phyloP scores from a whole-genome alignment of 176 grass and related monocot species.

The Zea luxurians region DNA sequence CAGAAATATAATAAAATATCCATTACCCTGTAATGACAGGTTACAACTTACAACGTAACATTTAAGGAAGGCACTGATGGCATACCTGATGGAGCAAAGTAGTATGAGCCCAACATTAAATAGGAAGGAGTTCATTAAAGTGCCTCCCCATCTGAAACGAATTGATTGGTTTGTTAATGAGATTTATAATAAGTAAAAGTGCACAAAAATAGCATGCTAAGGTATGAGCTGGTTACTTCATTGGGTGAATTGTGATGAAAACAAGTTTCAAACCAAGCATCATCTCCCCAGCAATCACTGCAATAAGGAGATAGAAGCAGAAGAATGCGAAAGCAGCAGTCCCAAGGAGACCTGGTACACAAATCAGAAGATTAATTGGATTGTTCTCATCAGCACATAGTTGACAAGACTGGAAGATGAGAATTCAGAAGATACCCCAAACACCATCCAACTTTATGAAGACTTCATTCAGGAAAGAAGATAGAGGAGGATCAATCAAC shows the following conservation, averaged over 20 bases:
- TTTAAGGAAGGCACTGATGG: slow-evolving; percentile 10
- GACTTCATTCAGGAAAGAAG: slow-evolving; percentile 97
- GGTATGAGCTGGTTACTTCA: slow-evolving; percentile 72
- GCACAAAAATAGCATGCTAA: not conserved
- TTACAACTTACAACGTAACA: not conserved
- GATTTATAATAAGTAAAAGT: slow-evolving; percentile 23
- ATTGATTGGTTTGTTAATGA: slow-evolving; percentile 19
- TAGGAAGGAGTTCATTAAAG: slow-evolving; percentile 97
- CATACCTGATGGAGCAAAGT: slow-evolving; percentile 96
- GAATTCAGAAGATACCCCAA: slow-evolving; percentile 68
- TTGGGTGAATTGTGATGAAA: slow-evolving; percentile 99
- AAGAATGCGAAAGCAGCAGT: slow-evolving; percentile 99
- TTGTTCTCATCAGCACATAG: slow-evolving; percentile 14
- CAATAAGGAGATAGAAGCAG: slow-evolving; percentile 96
- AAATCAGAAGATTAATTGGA: slow-evolving; percentile 17
- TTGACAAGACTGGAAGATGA: slow-evolving; percentile 32
- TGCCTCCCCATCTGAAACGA: slow-evolving; percentile 92
- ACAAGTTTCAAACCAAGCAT: slow-evolving; percentile 97
- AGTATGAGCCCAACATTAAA: slow-evolving; percentile 98
- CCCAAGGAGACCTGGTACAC: slow-evolving; percentile 87
- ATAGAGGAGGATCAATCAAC: slow-evolving; percentile 83
- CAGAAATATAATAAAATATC: not conserved
- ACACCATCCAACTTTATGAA: slow-evolving; percentile 92
- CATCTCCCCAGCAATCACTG: slow-evolving; percentile 98
- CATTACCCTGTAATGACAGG: not conserved